Conservation (phyloP, 352 stramenopile genomes). For the Pythium plurisporium region DNA sequence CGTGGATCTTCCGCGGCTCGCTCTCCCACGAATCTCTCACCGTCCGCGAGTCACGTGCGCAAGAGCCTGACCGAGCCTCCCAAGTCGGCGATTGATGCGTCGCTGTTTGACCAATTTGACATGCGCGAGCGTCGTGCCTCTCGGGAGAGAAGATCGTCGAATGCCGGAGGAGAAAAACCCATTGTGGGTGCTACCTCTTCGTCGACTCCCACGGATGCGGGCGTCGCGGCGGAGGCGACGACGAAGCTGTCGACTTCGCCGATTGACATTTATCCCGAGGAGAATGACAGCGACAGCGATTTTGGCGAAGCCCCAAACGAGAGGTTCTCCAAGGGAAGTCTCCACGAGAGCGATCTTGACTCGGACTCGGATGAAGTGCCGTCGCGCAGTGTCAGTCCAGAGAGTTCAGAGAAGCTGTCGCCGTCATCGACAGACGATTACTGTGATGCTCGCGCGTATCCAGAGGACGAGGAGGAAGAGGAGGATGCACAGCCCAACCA, state of each 20-base stretch:
- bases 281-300: not conserved
- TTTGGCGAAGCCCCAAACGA: not conserved
- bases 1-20: slow-evolving; percentile 9
- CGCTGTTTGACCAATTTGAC: slow-evolving; percentile 7
- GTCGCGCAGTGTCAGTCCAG: too few relatives aligned
- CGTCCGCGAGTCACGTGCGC: slow-evolving; percentile 1
- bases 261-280: not conserved
- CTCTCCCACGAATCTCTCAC: slow-evolving; percentile 5
- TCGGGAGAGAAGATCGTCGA: not conserved
- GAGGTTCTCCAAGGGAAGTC: slow-evolving; percentile 1
- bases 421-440: slow-evolving; percentile 19
- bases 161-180: not conserved
- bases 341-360: slow-evolving; percentile 11
- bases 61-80: slow-evolving; percentile 31
- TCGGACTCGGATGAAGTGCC: slow-evolving; percentile 13
- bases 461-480: slow-evolving; percentile 14
- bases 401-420: slow-evolving; percentile 7
- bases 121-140: slow-evolving; percentile 11
- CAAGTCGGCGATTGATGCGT: slow-evolving; percentile 34
- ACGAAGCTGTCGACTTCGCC: slow-evolving; percentile 1
- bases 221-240: not conserved
- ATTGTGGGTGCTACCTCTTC: not conserved
- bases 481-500: not conserved
- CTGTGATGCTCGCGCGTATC: slow-evolving; percentile 8
- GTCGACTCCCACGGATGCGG: not conserved